Percentiles rank a stretch among this genome's conserved stretches.
Conservation (phyloP, 331 rosid genomes). For the Malus hybrid region DNA sequence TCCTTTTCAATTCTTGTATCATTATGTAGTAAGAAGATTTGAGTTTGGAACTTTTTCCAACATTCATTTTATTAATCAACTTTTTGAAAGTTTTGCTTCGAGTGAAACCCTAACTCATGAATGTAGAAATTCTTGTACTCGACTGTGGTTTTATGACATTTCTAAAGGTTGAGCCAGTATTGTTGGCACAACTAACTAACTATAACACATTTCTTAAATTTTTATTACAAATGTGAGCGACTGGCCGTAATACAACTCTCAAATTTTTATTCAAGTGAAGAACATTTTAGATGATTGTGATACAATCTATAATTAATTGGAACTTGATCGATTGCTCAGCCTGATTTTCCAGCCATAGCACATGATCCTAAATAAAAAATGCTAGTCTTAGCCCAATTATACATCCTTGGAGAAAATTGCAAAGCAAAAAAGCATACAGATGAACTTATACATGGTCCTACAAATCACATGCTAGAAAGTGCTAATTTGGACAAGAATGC, state of each 20-base stretch:
- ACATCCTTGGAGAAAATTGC: background rate
- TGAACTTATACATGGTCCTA: background rate
- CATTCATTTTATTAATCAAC: background rate
- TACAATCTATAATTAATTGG: background rate
- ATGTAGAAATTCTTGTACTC: background rate
- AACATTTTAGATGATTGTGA: background rate
- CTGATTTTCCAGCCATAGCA: background rate
- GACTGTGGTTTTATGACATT: background rate
- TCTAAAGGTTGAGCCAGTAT: background rate
- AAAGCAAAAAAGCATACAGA: background rate
- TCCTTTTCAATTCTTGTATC: background rate
- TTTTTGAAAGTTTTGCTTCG: background rate
- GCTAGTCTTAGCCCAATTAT: background rate
- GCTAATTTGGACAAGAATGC: background rate
- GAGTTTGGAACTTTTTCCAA: background rate
- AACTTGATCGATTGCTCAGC: background rate
- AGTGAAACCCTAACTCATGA: background rate
- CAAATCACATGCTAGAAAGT: background rate
- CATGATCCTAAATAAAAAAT: background rate
- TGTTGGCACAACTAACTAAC: background rate
- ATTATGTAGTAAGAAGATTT: background rate
- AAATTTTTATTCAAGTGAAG: background rate
- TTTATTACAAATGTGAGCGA: too few species aligned
- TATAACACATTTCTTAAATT: background rate
- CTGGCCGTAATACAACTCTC: too few species aligned